Percentiles rank a stretch among this genome's conserved stretches.
Evolutionary conservation across 257 asterid genomes (phyloP).

Genomic region (Ocimum tenuiflorum): DNA sequence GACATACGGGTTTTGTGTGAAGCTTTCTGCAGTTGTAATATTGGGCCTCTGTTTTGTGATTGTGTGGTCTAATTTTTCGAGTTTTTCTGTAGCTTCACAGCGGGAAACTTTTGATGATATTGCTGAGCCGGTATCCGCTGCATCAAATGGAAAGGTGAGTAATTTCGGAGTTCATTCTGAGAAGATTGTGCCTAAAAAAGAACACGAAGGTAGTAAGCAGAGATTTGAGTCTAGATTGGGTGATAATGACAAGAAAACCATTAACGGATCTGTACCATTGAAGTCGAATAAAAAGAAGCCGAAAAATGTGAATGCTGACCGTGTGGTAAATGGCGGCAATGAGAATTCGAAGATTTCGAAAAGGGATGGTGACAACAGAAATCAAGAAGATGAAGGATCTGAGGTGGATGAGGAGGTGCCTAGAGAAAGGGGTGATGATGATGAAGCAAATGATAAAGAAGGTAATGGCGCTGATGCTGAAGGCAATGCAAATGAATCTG

Average conservation of each 20-base stretch:
- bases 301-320: constrained; percentile 24
- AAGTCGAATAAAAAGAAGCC: constrained; percentile 33
- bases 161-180: constrained; percentile 23
- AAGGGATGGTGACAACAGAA: constrained; percentile 26
- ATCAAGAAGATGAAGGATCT: constrained; percentile 44
- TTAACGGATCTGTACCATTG: constrained; percentile 38
- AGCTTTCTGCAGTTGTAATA: constrained; percentile 57
- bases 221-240: constrained; percentile 28
- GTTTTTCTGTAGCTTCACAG: constrained; percentile 62
- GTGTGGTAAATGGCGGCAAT: constrained; percentile 19
- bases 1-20: constrained; percentile 64
- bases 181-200: constrained; percentile 31
- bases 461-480: constrained; percentile 35
- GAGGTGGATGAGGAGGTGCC: constrained; percentile 38
- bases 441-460: constrained; percentile 18
- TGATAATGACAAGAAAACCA: constrained; percentile 35
- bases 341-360: constrained; percentile 23
- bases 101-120: constrained; percentile 83
- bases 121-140: constrained; percentile 57
- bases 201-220: constrained; percentile 24
- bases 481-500: constrained; percentile 26
- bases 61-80: constrained; percentile 75
- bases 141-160: constrained; percentile 30
- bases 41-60: constrained; percentile 79
- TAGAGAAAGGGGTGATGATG: constrained; percentile 28